These are phyloP conservation scores for Peniophora sp. DNA, from an alignment of 1,284 basidiomycete species.

Conservation along the genomic window DNA sequence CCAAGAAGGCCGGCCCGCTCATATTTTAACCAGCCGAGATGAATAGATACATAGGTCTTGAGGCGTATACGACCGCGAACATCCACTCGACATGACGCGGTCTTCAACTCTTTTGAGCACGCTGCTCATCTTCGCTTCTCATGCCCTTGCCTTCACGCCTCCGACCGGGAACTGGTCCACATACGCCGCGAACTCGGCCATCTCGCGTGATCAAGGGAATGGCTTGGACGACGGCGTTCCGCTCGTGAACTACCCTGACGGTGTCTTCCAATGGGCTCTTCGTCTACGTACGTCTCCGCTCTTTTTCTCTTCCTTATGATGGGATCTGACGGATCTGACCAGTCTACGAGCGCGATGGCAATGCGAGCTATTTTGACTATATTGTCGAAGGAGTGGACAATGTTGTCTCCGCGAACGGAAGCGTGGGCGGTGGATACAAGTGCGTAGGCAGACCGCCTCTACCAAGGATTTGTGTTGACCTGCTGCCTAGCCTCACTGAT, in stretches of 20 bases:
- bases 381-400: slow-evolving; percentile 29
- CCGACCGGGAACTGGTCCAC: slow-evolving; percentile 24
- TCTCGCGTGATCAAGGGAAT: slow-evolving; percentile 34
- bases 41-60: too few relatives aligned
- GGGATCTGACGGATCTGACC: too few relatives aligned
- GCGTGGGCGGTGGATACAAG: slow-evolving; percentile 29
- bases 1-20: too few relatives aligned
- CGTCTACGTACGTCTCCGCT: slow-evolving; percentile 10
- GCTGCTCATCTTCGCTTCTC: too few relatives aligned
- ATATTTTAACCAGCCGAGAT: too few relatives aligned
- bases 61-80: too few relatives aligned
- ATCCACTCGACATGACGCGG: too few relatives aligned
- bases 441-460: slow-evolving; percentile 16
- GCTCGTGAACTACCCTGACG: slow-evolving; percentile 34
- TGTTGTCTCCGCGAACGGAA: slow-evolving; percentile 12
- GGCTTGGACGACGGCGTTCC: slow-evolving; percentile 26
- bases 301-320: too few relatives aligned
- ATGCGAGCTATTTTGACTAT: slow-evolving; percentile 32
- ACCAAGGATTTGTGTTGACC: slow-evolving; percentile 6
- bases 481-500: background rate
- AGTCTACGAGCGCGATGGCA: slow-evolving; percentile 30
- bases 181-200: slow-evolving; percentile 37
- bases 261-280: slow-evolving; percentile 33
- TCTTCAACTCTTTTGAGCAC: too few relatives aligned
- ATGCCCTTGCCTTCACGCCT: too few relatives aligned